Percentiles rank a stretch among this genome's conserved stretches.
phyloP scores from a whole-genome alignment of 2,329 filamentous ascomycete genomes.

The Ophiocordyceps camponoti-rufipedis region DNA sequence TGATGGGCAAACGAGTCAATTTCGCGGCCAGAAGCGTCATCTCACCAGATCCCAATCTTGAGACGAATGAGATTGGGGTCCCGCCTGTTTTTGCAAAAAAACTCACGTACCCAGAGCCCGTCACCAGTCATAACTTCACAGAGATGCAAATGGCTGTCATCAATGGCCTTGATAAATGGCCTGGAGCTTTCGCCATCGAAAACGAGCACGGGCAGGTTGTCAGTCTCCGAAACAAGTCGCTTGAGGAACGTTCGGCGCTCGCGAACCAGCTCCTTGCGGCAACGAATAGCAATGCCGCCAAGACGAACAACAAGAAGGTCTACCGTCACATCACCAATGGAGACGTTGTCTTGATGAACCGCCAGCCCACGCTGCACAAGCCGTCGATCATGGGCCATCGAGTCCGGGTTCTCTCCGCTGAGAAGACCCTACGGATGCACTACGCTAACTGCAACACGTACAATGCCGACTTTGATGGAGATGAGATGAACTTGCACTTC shows the following conservation, averaged over 20 bases:
- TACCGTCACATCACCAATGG: conserved; percentile 91
- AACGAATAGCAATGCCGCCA: conserved; percentile 54
- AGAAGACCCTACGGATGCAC: conserved; percentile 98
- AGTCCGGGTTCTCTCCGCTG: conserved; percentile 76
- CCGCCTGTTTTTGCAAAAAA: conserved; percentile 96
- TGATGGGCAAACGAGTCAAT: conserved; percentile 99
- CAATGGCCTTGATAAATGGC: conserved; percentile 87
- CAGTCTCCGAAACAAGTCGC: conserved; percentile 69
- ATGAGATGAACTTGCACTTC: conserved; percentile 99
- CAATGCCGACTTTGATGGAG: conserved; percentile 97
- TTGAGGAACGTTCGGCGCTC: conserved; percentile 72
- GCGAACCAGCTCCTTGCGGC: conserved; percentile 88
- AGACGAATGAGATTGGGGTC: conserved; percentile 96
- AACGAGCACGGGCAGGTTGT: conserved; percentile 89
- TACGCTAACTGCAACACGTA: conserved; percentile 99
- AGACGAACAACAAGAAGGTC: conserved; percentile 83
- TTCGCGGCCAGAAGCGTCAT: conserved; percentile 96
- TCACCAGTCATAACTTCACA: conserved; percentile 92
- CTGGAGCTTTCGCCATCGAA: conserved; percentile 84
- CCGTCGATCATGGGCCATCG: conserved; percentile 98
- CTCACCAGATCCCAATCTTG: conserved; percentile 94
- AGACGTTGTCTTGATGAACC: conserved; percentile 96
- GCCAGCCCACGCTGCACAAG: conserved; percentile 93
- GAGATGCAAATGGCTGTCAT: conserved; percentile 92
- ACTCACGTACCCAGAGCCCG: conserved; percentile 89